Conservation (phyloP, 1,284 basidiomycete genomes). For the Puccinia brachypodii region DNA sequence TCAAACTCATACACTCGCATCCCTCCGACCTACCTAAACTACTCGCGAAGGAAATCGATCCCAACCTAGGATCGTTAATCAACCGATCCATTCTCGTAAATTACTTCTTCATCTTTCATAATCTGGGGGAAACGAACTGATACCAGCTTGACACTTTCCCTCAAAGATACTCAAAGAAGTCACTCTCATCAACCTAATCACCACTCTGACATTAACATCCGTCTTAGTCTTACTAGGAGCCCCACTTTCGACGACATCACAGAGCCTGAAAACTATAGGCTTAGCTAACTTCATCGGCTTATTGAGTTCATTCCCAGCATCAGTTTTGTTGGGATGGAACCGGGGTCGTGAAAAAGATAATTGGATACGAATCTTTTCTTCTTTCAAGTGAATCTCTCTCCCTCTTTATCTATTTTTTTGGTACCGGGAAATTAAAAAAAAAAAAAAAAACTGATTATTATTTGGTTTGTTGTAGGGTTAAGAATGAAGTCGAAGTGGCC, state of each 20-base stretch:
- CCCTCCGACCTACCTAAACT: neutral
- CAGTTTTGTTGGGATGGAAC: conserved; percentile 67
- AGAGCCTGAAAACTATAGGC: conserved; percentile 3
- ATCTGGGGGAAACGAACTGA: neutral
- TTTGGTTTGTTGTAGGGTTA: conserved; percentile 60
- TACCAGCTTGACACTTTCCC: neutral
- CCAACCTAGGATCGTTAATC: neutral
- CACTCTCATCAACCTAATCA: conserved; percentile 62
- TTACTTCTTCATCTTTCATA: neutral
- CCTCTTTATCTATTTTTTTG: conserved; percentile 3
- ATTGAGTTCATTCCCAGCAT: conserved; percentile 64
- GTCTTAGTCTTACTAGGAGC: conserved; percentile 73
- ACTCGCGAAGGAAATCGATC: neutral
- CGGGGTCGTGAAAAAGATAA: conserved; percentile 54
- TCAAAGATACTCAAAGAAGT: conserved; percentile 63
- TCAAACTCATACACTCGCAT: neutral
- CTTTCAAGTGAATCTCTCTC: conserved; percentile 66
- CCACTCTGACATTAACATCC: conserved; percentile 62
- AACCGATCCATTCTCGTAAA: neutral
- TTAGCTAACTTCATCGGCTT: conserved; percentile 2
- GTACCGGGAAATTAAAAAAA: too few species aligned
- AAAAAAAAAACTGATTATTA: too few species aligned
- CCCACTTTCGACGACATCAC: conserved; percentile 62
- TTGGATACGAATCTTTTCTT: conserved; percentile 75
- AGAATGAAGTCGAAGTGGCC: conserved; percentile 69